Evolutionary conservation across 495 filamentous ascomycete genomes (phyloP), one percentile per base, ranked within the genome.

Genomic region (Opeltia flavorubescens): DNA sequence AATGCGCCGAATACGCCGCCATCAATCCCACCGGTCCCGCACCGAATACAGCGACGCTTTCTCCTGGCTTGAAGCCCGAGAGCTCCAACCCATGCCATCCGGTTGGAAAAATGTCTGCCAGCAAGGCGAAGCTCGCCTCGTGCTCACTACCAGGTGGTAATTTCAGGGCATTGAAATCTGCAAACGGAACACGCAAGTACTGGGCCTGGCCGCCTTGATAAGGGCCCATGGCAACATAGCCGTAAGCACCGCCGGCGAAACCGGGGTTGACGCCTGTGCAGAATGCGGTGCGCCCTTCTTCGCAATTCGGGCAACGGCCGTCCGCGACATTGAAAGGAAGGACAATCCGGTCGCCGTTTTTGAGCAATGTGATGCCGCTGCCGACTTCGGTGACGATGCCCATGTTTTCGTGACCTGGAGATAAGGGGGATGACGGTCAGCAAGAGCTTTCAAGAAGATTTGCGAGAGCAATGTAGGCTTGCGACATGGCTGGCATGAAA

Each of bases 211-310:
- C 66, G 44, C 71, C 72, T 27, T 67, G 66, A 53, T 76, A 77
- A 2, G 73, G 74, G 2, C 75, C 73, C 73, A 76, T 76, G 9
- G 70, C 66, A n/a, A 77, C 73, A 39, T 77, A 77, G 50, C 74
- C 73, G 54, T 77, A 78, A 42, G 72, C 71, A 17, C 74, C 75
- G 21, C 75, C 73, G 7, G 74, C 74, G 55, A 77, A 77, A 0
- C 74, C 72, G 7, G 72, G 72, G 50, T 77, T 77, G 20, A 77
- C 73, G 24, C 71, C 69, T 6, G 63, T 75, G 53, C 71, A 77
- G 48, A 76, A 77, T 0, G 72, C 74, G 3, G 74, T 78, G 24
- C 62, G 66, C 0, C 75, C 72, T 33, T 76, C 72, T 47, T 76
- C 74, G 44, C 75, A 77, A 51, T 78, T 78, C 9, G 63, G 60